phyloP scores from a whole-genome alignment of 2,329 filamentous ascomycete genomes.

The Penicillium sp. region DNA sequence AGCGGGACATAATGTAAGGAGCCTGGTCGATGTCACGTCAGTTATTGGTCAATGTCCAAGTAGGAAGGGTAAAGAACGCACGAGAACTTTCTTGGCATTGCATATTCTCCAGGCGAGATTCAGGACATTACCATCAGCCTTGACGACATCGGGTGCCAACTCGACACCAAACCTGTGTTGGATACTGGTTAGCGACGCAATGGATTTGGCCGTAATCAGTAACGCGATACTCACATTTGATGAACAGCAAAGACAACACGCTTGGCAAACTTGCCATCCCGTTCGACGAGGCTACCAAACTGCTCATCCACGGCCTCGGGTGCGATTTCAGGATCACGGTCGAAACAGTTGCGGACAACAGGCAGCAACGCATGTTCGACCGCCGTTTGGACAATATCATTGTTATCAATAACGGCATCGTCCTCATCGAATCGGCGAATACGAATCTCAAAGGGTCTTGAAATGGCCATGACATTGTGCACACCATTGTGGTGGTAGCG shows the following conservation, averaged over 20 bases:
- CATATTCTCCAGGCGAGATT: constrained; percentile 93
- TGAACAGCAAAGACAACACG: constrained; percentile 90
- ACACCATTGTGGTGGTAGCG: constrained; percentile 92
- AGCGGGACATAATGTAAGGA: constrained; percentile 68
- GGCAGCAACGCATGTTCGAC: constrained; percentile 77
- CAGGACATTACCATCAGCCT: constrained; percentile 83
- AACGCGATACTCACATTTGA: constrained; percentile 67
- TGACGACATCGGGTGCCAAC: constrained; percentile 87
- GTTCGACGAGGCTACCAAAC: constrained; percentile 80
- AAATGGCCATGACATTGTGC: constrained; percentile 92
- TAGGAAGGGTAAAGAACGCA: constrained; percentile 51
- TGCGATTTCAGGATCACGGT: constrained; percentile 86
- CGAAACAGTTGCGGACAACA: constrained; percentile 86
- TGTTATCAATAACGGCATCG: constrained; percentile 57
- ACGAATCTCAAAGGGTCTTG: constrained; percentile 85
- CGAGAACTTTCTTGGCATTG: constrained; percentile 91
- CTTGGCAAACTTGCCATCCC: constrained; percentile 83
- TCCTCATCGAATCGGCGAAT: constrained; percentile 80
- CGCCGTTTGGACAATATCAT: constrained; percentile 62
- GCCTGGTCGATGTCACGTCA: constrained; percentile 48
- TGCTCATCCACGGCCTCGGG: constrained; percentile 73
- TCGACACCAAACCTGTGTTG: constrained; percentile 74
- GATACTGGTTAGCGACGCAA: constrained; percentile 9
- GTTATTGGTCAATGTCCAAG: background rate
- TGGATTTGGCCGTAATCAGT: background rate